Base-by-base conservation (phyloP, 257 asterid species). In the Nicotiana benthamiana region DNA sequence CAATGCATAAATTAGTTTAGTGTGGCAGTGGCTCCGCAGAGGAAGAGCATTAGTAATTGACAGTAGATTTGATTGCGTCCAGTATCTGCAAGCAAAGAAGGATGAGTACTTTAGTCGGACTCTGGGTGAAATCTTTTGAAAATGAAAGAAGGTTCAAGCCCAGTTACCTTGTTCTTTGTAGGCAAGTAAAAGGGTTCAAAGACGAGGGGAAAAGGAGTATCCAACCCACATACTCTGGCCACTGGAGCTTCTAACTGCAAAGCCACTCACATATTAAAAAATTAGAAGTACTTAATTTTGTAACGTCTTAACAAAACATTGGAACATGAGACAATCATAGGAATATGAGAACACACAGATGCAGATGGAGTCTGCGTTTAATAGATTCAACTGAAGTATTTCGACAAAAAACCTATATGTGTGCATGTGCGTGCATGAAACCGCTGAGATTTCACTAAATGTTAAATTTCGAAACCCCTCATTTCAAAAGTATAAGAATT, bases 241-340 rank as follows among this genome's bases (percentile, higher is more conserved):
- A 95, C 97, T 0, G 98, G 98, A 83, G 98, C 98, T 88, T 95
- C 97, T 30, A 95, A 86, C 99, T 94, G 91, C 88, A 30, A n/a
- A n/a, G n/a, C n/a, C n/a, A 62, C 26, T 20, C 48, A 79, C 15
- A 43, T 60, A 60, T 60, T n/a, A 12, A 6, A 57, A 30, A 32
- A 7, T 28, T 53, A 5, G 36, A 22, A 16, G 34, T 75, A 18
- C 10, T 13, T 22, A 40, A 13, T 40, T 27, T 57, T 9, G 3
- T 20, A 17, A 59, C 12, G 22, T n/a, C 51, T 5, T 5, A 17
- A 57, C 36, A 22, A 57, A 75, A 51, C 5, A 43, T 26, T 24
- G 59, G 16, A 63, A 62, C 24, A 51, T 66, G 60, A 46, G 30
- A 70, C 43, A 43, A 22, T 13, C 32, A 46, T 5, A 46, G 8